phyloP scores from a whole-genome alignment of 2,329 filamentous ascomycete species.

The Elsinoe ampelina region DNA sequence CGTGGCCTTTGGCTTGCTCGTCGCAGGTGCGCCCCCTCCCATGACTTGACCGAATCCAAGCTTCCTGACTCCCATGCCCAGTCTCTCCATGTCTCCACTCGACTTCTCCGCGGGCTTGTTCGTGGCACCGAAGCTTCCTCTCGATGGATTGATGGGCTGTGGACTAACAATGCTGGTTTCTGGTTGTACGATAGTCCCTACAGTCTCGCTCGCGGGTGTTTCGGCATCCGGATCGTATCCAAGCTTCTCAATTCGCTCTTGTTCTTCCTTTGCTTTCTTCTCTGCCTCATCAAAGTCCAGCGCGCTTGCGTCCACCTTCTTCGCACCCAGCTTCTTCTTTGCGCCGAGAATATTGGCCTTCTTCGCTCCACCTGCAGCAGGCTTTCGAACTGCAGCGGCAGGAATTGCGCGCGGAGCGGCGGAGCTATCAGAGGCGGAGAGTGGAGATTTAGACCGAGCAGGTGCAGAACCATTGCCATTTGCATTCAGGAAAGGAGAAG shows the following conservation, averaged over 20 bases:
- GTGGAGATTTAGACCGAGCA: constrained; percentile 73
- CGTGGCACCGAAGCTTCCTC: constrained; percentile 54
- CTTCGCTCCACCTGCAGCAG: constrained; percentile 58
- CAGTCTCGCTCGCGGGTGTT: constrained; percentile 35
- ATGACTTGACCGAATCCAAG: constrained; percentile 84
- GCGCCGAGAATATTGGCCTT: constrained; percentile 54
- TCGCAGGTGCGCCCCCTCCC: constrained; percentile 43
- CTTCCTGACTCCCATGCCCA: constrained; percentile 80
- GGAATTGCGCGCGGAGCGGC: constrained; percentile 58
- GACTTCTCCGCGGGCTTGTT: constrained; percentile 42
- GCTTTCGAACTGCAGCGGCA: constrained; percentile 73
- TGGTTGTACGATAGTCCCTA: constrained; percentile 35
- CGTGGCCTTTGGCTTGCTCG: constrained; percentile 57
- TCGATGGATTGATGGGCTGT: constrained; percentile 61
- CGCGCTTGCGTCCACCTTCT: constrained; percentile 69
- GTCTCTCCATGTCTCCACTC: constrained; percentile 71
- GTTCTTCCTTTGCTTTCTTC: constrained; percentile 94
- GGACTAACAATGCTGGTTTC: constrained; percentile 61
- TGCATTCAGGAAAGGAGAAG: constrained; percentile 82
- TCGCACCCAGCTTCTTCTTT: constrained; percentile 48
- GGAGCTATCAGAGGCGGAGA: constrained; percentile 47
- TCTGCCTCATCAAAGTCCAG: constrained; percentile 96
- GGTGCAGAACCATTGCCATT: constrained; percentile 51
- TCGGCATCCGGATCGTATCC: constrained; percentile 87
- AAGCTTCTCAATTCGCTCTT: constrained; percentile 87